A percentile compares a stretch with the other conserved stretches of the same genome.
Evolutionary conservation across 2,329 filamentous ascomycete genomes (phyloP).

Genomic region (Setomelanomma holmii): DNA sequence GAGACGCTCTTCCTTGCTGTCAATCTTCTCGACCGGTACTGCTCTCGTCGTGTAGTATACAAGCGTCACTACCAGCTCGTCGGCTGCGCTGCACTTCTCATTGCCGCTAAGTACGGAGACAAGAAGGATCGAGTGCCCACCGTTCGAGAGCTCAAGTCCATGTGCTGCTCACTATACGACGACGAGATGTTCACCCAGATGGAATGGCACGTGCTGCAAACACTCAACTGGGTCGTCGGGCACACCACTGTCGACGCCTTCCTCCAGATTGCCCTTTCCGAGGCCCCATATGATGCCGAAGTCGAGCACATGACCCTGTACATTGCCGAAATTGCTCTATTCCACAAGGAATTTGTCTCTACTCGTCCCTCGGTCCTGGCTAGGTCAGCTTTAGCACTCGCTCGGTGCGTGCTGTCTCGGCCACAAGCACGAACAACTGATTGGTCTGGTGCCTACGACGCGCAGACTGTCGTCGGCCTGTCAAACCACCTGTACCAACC

Average conservation of each 20-base stretch:
- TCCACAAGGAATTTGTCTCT: slow-evolving; percentile 96
- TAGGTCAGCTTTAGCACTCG: slow-evolving; percentile 82
- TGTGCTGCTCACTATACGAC: slow-evolving; percentile 98
- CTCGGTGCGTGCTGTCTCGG: slow-evolving; percentile 83
- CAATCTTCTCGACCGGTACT: slow-evolving; percentile 97
- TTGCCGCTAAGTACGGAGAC: slow-evolving; percentile 98
- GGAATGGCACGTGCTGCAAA: slow-evolving; percentile 99
- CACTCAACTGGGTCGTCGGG: slow-evolving; percentile 93
- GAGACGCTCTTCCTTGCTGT: slow-evolving; percentile 96
- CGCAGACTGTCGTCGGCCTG: slow-evolving; percentile 69
- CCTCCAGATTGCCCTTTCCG: slow-evolving; percentile 82
- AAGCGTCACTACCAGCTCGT: slow-evolving; percentile 99
- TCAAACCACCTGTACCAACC: slow-evolving; percentile 72
- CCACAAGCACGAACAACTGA: slow-evolving; percentile 77
- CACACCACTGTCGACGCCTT: slow-evolving; percentile 97
- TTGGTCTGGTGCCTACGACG: slow-evolving; percentile 76
- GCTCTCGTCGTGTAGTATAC: slow-evolving; percentile 96
- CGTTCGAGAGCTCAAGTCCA: slow-evolving; percentile 95
- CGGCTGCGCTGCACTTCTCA: slow-evolving; percentile 92
- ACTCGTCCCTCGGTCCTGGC: slow-evolving; percentile 91
- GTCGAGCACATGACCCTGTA: slow-evolving; percentile 95
- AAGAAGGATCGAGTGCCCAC: slow-evolving; percentile 99
- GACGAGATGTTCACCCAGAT: slow-evolving; percentile 99
- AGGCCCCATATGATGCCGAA: slow-evolving; percentile 77
- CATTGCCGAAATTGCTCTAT: slow-evolving; percentile 92